Evolutionary conservation across 352 stramenopile species (phyloP).

Genomic region (Nothophytophthora sp.): DNA sequence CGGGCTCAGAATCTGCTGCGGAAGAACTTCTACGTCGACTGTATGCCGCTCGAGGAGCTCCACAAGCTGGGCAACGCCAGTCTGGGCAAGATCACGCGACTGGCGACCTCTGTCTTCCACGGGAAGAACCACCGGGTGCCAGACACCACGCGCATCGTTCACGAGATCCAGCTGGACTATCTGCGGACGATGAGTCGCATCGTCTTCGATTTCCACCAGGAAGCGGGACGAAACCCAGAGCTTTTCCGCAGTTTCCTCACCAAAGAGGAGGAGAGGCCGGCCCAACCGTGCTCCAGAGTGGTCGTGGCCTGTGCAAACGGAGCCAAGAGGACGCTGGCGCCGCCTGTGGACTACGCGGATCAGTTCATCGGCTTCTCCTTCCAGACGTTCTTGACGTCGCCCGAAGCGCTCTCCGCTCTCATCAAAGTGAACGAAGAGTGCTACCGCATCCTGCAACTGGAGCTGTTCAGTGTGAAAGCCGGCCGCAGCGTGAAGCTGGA

Average conservation of each 20-base stretch:
- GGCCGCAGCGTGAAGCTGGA: conserved; percentile 81
- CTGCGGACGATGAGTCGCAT: conserved; percentile 93
- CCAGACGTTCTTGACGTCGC: conserved; percentile 82
- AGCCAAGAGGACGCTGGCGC: conserved; percentile 30
- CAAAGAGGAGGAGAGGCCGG: conserved; percentile 41
- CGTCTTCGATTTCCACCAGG: conserved; percentile 84
- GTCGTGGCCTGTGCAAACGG: conserved; percentile 19
- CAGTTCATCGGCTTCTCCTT: conserved; percentile 90
- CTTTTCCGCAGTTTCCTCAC: conserved; percentile 62
- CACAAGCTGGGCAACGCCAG: conserved; percentile 84
- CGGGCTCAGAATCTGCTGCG: conserved; percentile 68
- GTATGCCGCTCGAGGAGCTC: conserved; percentile 81
- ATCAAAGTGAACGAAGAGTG: conserved; percentile 89
- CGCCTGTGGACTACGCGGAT: conserved; percentile 81
- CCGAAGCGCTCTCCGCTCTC: conserved; percentile 67
- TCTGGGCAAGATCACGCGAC: conserved; percentile 71
- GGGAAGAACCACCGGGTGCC: conserved; percentile 65
- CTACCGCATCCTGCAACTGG: conserved; percentile 75
- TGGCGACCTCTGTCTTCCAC: conserved; percentile 70
- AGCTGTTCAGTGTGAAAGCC: conserved; percentile 79
- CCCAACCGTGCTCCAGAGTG: conserved; percentile 42
- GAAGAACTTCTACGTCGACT: conserved; percentile 87
- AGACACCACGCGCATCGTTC: conserved; percentile 75
- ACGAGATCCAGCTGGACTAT: conserved; percentile 92
- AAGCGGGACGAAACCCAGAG: conserved; percentile 46